Base-by-base conservation (phyloP, 805 yeast genomes). In the Monosporozyma aerobia region DNA sequence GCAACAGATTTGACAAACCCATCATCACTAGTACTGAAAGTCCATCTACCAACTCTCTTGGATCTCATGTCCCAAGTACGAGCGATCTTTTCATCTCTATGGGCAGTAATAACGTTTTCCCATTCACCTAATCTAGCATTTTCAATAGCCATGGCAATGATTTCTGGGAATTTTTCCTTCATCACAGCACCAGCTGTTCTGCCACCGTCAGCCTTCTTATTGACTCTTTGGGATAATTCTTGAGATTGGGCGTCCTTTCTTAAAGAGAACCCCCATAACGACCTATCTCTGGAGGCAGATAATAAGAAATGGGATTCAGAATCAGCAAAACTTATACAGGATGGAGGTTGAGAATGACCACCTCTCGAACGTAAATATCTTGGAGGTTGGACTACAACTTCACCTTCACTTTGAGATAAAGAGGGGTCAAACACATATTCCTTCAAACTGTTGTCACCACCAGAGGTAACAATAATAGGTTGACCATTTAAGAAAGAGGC, bases 181-280 rank as follows among this genome's bases (percentile, higher is more conserved):
- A 79, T 71, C 32, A 78, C 72, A 30, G 73, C 69, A n/a, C 90
- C 90, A 5, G 79, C 85, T 50, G 73, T 71, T 58, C 85, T 77
- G 39, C 67, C 65, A 44, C 78, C 79, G 54, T 75, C 74, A 11
- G 62, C 55, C 22, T 68, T 71, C 58, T 75, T 75, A 47, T 73
- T 74, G 22, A 78, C 72, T 58, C 86, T 79, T 69, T 90, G 97
- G 0, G 97, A 90, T 62, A 94, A 72, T 65, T 90, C 95, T 63
- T 88, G 96, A 3, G 96, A 87, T 70, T 94, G 99, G 0, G 97
- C 95, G 68, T 94, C 98, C 67, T 94, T 94, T 61, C 98, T 78
- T 51, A 94, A 74, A 1, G 98, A 90, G 62, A 94, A 92, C 8
- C 81, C 78, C 98, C 98, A 94, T 59, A 95, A 77, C 1, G 95